Percentiles rank a stretch among this genome's conserved stretches.
These are phyloP conservation scores for Cladosporium sp. DNA, from an alignment of 2,329 filamentous ascomycete genomes.

Conservation along the genomic window DNA sequence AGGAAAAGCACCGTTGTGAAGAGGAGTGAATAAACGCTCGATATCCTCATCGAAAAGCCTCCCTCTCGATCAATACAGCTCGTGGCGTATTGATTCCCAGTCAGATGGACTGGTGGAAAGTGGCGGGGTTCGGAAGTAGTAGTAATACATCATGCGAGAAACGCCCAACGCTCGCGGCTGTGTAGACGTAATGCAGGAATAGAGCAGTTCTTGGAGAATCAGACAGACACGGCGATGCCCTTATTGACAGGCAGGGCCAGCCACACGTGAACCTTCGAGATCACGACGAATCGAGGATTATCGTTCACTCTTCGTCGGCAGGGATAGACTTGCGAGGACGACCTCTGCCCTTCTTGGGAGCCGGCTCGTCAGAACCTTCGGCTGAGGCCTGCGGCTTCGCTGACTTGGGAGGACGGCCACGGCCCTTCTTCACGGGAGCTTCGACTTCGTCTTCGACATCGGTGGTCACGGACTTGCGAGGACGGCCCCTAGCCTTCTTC, in stretches of 20 bases:
- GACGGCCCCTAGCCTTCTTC: conserved; percentile 12
- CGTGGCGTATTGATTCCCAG: neutral
- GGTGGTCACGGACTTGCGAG: conserved; percentile 40
- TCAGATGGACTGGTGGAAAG: neutral
- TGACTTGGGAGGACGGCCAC: conserved; percentile 31
- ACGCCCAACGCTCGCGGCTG: neutral
- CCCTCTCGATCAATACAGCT: neutral
- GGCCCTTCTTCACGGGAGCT: conserved; percentile 21
- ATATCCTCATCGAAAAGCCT: neutral
- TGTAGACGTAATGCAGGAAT: neutral
- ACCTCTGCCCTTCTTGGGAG: conserved; percentile 35
- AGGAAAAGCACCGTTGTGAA: neutral
- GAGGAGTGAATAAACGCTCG: neutral
- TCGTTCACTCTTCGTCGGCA: conserved; percentile 9
- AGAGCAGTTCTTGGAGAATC: neutral
- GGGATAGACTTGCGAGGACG: conserved; percentile 24
- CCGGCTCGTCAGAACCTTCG: conserved; percentile 44
- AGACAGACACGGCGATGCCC: neutral
- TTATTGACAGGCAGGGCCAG: neutral
- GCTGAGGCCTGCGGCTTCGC: conserved; percentile 6
- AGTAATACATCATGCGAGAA: neutral
- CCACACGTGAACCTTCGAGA: neutral
- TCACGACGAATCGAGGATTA: neutral
- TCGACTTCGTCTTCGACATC: conserved; percentile 47
- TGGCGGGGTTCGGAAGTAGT: neutral